Base-by-base conservation (phyloP, 2,329 filamentous ascomycete genomes). In the Sclerotinia spermophila region DNA sequence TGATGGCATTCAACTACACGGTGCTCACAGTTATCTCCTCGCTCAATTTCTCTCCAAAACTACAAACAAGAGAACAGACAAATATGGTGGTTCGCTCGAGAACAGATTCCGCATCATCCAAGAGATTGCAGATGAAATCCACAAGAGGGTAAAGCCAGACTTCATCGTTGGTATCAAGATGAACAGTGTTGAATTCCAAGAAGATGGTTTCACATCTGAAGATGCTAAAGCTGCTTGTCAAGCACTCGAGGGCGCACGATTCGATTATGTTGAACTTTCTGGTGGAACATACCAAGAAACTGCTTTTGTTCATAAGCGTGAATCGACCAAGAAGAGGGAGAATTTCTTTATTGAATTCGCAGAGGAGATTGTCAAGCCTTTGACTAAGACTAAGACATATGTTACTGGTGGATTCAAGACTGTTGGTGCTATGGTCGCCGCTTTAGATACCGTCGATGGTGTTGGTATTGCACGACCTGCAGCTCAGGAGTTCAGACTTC, bases 301-400 rank as follows among this genome's bases (percentile, higher is more conserved):
- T 8, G 76, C 72, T 1, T 77, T 78, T 45, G 71, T 27, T 13
- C 74, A 77, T 61, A 76, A 76, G 56, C 73, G 75, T 66, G 82
- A 82, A 30, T 82, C 86, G 2, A 74, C 78, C 67, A 71, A 73
- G 59, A 84, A 84, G 1, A 84, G 89, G 13, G 89, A 92, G 75
- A 87, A 88, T 0, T 92, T 90, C 81, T 92, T 92, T 80, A 80
- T 91, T 1, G 87, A 91, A 58, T 92, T 91, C 73, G 87, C 87
- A 1, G 81, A 82, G 40, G 80, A 83, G 24, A 84, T 87, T 65
- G 83, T 86, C 33, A 78, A 78, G 27, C 80, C 81, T 42, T 81
- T 86, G 65, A 82, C 82, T 0, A 76, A 81, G 21, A 80, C 86
- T 2, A 82, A 82, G 45, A 81, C 83, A 7, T 84, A 87, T 67